Evolutionary conservation across 192 early-diverging fungal genomes (phyloP), one percentile per base, ranked within the genome.

Genomic region (Gigaspora rosea): DNA sequence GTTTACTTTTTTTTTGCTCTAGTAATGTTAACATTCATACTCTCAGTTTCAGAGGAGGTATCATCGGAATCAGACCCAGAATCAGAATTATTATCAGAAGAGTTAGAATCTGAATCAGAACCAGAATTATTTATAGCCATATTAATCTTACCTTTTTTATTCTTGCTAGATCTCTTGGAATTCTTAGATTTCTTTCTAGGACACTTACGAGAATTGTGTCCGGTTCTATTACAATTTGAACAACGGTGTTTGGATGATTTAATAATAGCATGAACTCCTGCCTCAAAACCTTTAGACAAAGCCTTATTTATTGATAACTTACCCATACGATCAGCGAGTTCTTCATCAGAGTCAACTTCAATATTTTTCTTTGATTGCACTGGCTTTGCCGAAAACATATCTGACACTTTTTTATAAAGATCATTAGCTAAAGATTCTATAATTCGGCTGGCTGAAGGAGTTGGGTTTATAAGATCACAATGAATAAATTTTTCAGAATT

Each of bases 101-200:
- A 72, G 11, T 15, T 27, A n/a, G n/a, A n/a, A 18, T 68, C 20
- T 49, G 66, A 18, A 68, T 72, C 54, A 12, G 71, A 72, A 72
- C 71, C 54, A 22, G 71, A 72, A 57, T 72, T 27, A 32, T 32
- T 20, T 13, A 27, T 18, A 72, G 20, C 54, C 54, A 15, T 72
- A 72, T 72, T 72, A 58, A 72, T 32, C 27, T 57, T 72, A 57
- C 71, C 71, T 72, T 57, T 72, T 41, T 72, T 72, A n/a, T n/a
- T n/a, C n/a, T n/a, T n/a, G n/a, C n/a, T n/a, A n/a, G n/a, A n/a
- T n/a, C n/a, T n/a, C 35, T 58, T 72, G n/a, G 71, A 72, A n/a
- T n/a, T n/a, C 22, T 54, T 72, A 27, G 32, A 58, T 20, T 72
- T 72, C 8, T 57, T 72, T 33, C 57, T 72, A 2, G 22, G 51